Base-by-base conservation (phyloP, 495 filamentous ascomycete species). In the Trichoderma parareesei region DNA sequence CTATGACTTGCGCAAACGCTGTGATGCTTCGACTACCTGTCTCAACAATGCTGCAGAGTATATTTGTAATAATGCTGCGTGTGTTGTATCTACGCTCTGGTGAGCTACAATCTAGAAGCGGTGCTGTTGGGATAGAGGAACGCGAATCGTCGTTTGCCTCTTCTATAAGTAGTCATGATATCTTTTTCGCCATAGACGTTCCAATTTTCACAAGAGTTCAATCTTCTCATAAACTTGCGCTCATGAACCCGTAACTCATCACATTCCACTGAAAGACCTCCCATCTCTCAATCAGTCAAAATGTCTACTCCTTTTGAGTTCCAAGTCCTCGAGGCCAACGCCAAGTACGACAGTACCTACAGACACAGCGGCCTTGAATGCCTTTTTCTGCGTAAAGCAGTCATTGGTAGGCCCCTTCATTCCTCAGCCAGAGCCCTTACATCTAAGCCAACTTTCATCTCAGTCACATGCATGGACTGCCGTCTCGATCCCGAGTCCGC, bases 381-480 rank as follows among this genome's bases (percentile, higher is more conserved):
- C 33, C 53, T 27, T 57, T 27, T 27, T 57, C 20, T 37, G 4
- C 35, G 37, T 10, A 35, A 57, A 14, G 53, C 53, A 10, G 53
- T 57, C 27, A 10, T 37, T 37, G 11, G 53, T 57, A 5, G 14
- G 53, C 37, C 3, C 20, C 7, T 37, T 57, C 9, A 4, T 2
- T 13, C 13, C 9, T 1, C 35, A 16, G 11, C 11, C 27, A 14
- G 14, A 33, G 27, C 6, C 2, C 13, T 48, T 5, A 9, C 27
- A 37, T 13, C 14, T 18, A 49, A 18, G 14, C 53, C 37, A 16
- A 57, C 53, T 27, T 38, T 33, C 0, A 2, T 1, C 33, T 9
- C 11, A 57, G 53, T 57, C 11, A 57, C 53, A 13, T 57, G 53
- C 53, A 57, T 57, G 53, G 53, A 57, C 16, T 57, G 20, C 14